Conservation (phyloP, 2,329 filamentous ascomycete species). For the Scortechinia acanthostroma region DNA sequence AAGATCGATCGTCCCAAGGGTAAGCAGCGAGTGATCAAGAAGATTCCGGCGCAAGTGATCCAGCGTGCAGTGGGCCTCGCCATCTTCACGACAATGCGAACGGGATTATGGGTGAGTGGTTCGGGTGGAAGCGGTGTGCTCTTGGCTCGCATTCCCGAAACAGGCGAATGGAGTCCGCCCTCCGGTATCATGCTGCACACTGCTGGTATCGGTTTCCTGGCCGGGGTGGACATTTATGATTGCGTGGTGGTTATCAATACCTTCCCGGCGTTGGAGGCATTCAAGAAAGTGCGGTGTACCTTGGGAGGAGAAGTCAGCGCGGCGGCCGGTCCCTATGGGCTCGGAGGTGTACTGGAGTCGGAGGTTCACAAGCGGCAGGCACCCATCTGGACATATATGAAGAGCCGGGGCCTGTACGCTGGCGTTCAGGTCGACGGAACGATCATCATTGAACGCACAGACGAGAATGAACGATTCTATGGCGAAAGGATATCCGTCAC, state of each 20-base stretch:
- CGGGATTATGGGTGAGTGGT: slow-evolving; percentile 59
- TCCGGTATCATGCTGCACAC: slow-evolving; percentile 78
- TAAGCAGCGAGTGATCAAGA: slow-evolving; percentile 53
- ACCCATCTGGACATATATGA: slow-evolving; percentile 79
- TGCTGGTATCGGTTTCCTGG: slow-evolving; percentile 71
- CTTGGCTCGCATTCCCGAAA: slow-evolving; percentile 49
- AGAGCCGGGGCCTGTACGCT: slow-evolving; percentile 81
- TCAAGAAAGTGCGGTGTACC: slow-evolving; percentile 69
- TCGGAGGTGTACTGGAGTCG: slow-evolving; percentile 67
- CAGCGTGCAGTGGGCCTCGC: slow-evolving; percentile 60
- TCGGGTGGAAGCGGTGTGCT: slow-evolving; percentile 61
- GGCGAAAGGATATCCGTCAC: slow-evolving; percentile 53
- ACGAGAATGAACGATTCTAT: slow-evolving; percentile 84
- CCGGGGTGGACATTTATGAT: slow-evolving; percentile 82
- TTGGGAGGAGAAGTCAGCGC: slow-evolving; percentile 74
- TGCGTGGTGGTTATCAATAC: slow-evolving; percentile 83
- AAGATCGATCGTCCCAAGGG: slow-evolving; percentile 29
- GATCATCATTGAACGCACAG: slow-evolving; percentile 75
- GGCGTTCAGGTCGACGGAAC: slow-evolving; percentile 83
- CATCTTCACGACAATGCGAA: slow-evolving; percentile 67
- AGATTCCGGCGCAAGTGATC: slow-evolving; percentile 52
- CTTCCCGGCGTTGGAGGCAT: slow-evolving; percentile 67
- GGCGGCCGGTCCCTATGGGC: slow-evolving; percentile 61
- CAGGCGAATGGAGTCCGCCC: slow-evolving; percentile 69
- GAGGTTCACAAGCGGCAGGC: slow-evolving; percentile 60